Evolutionary conservation across 176 grass and related monocot genomes (phyloP), one percentile per base, ranked within the genome.

Genomic region (Eragrostis nindensis): DNA sequence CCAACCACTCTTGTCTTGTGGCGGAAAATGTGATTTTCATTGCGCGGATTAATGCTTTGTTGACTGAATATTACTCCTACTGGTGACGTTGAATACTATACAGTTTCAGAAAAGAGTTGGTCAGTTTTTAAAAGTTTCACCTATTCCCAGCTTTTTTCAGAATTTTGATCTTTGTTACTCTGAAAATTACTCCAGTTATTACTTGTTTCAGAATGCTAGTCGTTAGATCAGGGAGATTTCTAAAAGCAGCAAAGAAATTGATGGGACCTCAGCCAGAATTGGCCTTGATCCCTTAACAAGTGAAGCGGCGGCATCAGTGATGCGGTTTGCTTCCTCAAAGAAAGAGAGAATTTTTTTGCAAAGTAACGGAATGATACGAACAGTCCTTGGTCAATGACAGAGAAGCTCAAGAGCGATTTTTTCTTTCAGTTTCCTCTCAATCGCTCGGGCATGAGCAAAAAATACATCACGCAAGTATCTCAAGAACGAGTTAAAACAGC

Each of bases 381-480:
- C 50, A 42, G 30, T 57, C 46, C 46, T 55, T 1, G 21, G 63
- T 55, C 73, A 84, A 63, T 75, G 64, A 19, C 71, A 21, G 44
- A 49, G 3, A 80, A 80, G 82, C 71, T 81, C 87, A 80, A 81
- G 71, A 81, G 27, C 81, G 87, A 24, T 18, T 18, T 55, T 26
- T 74, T 76, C 10, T 75, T 85, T 76, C 82, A 47, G 71, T 85
- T n/a, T 76, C 82, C 70, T 66, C 5, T 64, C 36, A 22, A 83
- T 84, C 86, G 81, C 75, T 84, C 80, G 53, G 44, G 52, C 77
- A 55, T 49, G 80, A 84, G 54, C 54, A 80, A 84, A 89, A 85
- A 77, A 66, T 81, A 89, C 87, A 89, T 56, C 13, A 75, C 79
- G 75, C 80, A 52, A n/a, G n/a, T n/a, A n/a, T n/a, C n/a, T 15